A percentile compares a stretch with the other conserved stretches of the same genome.
Evolutionary conservation across 345 rosid species (phyloP).

Genomic region (Acer yangbiense): DNA sequence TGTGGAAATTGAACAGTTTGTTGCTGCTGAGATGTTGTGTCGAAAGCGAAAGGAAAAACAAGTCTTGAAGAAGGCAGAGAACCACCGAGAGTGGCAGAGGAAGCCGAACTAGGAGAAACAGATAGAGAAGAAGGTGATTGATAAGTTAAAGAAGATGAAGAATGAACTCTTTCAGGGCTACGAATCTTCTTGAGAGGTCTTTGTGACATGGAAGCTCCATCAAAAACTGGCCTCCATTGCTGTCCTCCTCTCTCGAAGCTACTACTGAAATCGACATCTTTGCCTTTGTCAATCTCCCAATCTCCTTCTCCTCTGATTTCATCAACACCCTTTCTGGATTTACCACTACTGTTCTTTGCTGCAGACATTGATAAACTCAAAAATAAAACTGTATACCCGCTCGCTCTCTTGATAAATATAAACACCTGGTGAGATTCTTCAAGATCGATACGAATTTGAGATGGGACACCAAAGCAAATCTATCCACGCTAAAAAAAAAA

Average conservation of each 20-base stretch:
- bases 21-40: conserved; percentile 37
- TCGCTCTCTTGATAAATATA: conserved; percentile 35
- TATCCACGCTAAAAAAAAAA: neutral
- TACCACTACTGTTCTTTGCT: conserved; percentile 51
- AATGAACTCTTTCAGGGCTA: conserved; percentile 56
- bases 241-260: conserved; percentile 39
- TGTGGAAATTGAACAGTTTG: conserved; percentile 38
- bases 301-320: conserved; percentile 41
- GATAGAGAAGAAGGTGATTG: conserved; percentile 27
- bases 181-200: conserved; percentile 68
- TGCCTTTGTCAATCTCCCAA: conserved; percentile 48
- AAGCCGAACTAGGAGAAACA: conserved; percentile 14
- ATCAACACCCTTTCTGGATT: conserved; percentile 46
- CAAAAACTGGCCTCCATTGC: conserved; percentile 55
- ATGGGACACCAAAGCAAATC: conserved; percentile 19
- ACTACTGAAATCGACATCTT: conserved; percentile 24
- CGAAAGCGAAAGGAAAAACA: conserved; percentile 56
- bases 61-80: conserved; percentile 40
- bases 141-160: conserved; percentile 22
- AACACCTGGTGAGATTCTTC: neutral
- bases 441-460: conserved; percentile 14
- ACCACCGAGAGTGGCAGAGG: conserved; percentile 28
- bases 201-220: conserved; percentile 53
- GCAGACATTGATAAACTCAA: conserved; percentile 38
- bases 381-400: conserved; percentile 18